These are phyloP conservation scores for Phyllosticta citriasiana DNA, from an alignment of 2,329 filamentous ascomycete species.

Conservation along the genomic window DNA sequence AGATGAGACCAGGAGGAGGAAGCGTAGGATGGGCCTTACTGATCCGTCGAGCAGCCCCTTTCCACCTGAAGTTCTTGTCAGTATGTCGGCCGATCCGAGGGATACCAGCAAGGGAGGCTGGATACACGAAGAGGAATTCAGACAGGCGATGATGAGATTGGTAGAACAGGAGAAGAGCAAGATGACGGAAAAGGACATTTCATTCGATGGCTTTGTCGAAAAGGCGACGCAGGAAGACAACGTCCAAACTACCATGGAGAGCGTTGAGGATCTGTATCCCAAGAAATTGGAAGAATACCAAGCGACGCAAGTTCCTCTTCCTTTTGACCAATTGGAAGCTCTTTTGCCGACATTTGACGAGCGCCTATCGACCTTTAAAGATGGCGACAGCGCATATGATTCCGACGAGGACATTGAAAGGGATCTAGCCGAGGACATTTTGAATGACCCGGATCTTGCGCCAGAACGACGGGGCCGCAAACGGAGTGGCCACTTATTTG, in stretches of 20 bases:
- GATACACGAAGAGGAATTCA: conserved; percentile 85
- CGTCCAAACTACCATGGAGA: conserved; percentile 70
- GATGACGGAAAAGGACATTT: conserved; percentile 33
- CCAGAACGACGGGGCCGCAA: no score
- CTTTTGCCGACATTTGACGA: conserved; percentile 41
- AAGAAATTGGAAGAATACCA: conserved; percentile 40
- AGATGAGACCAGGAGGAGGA: conserved; percentile 74
- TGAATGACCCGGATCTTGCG: no score
- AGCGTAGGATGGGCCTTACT: conserved; percentile 55
- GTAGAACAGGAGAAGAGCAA: conserved; percentile 51
- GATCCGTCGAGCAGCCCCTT: conserved; percentile 66
- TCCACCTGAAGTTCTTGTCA: conserved; percentile 67
- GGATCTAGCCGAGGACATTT: no score
- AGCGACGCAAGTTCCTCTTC: not conserved
- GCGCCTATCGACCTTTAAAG: conserved; percentile 42
- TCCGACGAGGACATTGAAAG: conserved; percentile 30
- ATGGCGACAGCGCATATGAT: conserved; percentile 29
- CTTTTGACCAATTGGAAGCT: not conserved
- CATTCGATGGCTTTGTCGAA: conserved; percentile 58
- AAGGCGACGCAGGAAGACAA: conserved; percentile 42
- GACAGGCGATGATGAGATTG: conserved; percentile 53
- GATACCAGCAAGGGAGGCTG: conserved; percentile 66
- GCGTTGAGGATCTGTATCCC: conserved; percentile 79
- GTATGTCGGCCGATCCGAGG: conserved; percentile 77
- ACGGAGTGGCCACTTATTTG: not conserved